Percentiles rank a stretch among this genome's conserved stretches.
Evolutionary conservation across 352 stramenopile species (phyloP).

Genomic region (Phytopythium litorale): DNA sequence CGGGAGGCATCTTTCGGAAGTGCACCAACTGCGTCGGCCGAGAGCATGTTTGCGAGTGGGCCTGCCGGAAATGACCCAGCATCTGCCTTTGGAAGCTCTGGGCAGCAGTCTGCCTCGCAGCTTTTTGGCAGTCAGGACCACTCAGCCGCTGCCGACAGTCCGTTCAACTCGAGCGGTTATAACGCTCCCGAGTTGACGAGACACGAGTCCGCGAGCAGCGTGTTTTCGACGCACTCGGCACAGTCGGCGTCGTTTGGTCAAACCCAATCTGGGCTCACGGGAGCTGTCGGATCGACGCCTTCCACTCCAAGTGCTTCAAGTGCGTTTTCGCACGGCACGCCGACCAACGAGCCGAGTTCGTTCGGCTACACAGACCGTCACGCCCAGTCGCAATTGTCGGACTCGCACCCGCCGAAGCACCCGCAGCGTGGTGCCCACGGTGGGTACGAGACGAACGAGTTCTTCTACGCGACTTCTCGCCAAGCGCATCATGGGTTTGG

Average conservation of each 20-base stretch:
- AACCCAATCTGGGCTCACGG: not conserved
- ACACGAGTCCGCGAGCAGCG: slow-evolving; percentile 3
- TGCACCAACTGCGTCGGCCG: not conserved
- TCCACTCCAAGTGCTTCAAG: not conserved
- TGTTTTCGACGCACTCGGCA: slow-evolving; percentile 8
- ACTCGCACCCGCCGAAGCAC: not conserved
- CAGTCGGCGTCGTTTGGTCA: slow-evolving; percentile 6
- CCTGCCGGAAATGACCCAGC: not conserved
- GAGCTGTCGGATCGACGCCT: not conserved
- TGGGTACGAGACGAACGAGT: slow-evolving; percentile 7
- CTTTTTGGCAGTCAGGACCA: not conserved
- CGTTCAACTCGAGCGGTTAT: not conserved
- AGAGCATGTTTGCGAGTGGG: slow-evolving; percentile 2
- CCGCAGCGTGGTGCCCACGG: not conserved
- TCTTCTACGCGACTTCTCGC: slow-evolving; percentile 7
- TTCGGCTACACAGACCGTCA: not conserved
- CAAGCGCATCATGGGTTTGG: slow-evolving; percentile 1
- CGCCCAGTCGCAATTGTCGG: not conserved
- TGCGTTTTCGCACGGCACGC: not conserved
- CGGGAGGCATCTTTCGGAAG: not conserved
- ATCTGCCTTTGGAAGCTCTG: not conserved
- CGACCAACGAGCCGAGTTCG: not conserved
- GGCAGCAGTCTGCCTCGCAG: not conserved
- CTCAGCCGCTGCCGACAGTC: not conserved
- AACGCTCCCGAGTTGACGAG: not conserved